These are phyloP conservation scores for Pseudogymnoascus sp. DNA, from an alignment of 2,329 filamentous ascomycete species.

Conservation along the genomic window DNA sequence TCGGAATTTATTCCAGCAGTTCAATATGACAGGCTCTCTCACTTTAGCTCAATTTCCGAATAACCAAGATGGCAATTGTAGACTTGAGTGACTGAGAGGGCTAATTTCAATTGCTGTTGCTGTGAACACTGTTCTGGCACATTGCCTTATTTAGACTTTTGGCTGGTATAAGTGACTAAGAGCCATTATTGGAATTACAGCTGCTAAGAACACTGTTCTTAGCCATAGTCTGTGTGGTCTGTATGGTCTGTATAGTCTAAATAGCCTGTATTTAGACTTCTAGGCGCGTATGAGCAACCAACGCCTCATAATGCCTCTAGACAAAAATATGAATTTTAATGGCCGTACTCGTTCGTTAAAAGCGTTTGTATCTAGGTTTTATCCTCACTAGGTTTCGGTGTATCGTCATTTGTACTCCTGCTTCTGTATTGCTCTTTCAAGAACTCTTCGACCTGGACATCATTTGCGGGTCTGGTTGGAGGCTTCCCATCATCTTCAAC, in stretches of 20 bases:
- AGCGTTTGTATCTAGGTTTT: neutral
- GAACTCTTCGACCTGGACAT: constrained; percentile 26
- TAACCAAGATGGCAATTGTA: neutral
- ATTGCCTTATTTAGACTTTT: neutral
- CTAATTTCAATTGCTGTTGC: neutral
- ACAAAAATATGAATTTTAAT: neutral
- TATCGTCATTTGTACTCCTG: constrained; percentile 9
- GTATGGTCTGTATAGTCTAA: neutral
- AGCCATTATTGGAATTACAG: neutral
- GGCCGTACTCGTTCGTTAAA: neutral
- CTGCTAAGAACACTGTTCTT: neutral
- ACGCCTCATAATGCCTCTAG: neutral
- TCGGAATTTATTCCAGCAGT: neutral
- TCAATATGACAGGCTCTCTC: neutral
- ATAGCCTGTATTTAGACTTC: neutral
- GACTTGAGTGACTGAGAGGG: neutral
- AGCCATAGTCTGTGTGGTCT: neutral
- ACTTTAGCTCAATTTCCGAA: neutral
- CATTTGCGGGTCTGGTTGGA: constrained; percentile 21
- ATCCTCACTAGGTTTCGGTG: neutral
- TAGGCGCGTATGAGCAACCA: neutral
- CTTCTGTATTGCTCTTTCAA: constrained; percentile 23
- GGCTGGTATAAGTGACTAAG: neutral
- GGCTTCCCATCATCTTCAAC: constrained; percentile 11
- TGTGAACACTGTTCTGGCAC: neutral